Percentiles rank a stretch among this genome's conserved stretches.
Conservation (phyloP, 257 asterid species). For the Lavandula angustifolia region DNA sequence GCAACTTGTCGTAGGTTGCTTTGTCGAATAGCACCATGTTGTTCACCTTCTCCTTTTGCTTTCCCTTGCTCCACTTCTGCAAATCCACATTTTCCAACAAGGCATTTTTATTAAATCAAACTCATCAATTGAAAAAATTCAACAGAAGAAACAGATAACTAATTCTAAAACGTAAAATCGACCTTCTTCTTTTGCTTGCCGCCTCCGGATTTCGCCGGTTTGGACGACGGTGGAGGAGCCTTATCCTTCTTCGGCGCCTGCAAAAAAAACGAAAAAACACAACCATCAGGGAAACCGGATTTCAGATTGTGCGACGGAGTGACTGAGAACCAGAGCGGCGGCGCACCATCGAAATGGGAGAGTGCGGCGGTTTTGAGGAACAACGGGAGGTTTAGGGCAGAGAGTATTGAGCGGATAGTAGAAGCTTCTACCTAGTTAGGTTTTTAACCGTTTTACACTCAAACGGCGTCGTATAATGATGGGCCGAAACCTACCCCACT, state of each 20-base stretch:
- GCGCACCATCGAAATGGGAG: conserved; percentile 38
- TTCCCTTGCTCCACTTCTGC: conserved; percentile 77
- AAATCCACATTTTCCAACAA: conserved; percentile 14
- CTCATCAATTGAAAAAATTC: background rate
- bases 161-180: background rate
- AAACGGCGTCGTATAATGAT: conserved; percentile 34
- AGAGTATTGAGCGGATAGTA: background rate
- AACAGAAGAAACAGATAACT: background rate
- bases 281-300: background rate
- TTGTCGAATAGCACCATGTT: conserved; percentile 89
- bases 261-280: background rate
- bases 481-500: background rate
- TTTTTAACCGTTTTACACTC: conserved; percentile 13
- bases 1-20: conserved; percentile 78
- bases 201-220: conserved; percentile 90
- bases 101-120: conserved; percentile 1
- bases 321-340: background rate
- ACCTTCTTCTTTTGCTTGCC: conserved; percentile 99
- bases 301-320: background rate
- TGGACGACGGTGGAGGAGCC: conserved; percentile 89
- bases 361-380: conserved; percentile 12
- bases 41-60: conserved; percentile 97
- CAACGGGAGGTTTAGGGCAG: conserved; percentile 4
- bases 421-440: conserved; percentile 25
- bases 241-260: conserved; percentile 97